Evolutionary conservation across 2,329 filamentous ascomycete genomes (phyloP).

Genomic region (Aspergillus terreus): DNA sequence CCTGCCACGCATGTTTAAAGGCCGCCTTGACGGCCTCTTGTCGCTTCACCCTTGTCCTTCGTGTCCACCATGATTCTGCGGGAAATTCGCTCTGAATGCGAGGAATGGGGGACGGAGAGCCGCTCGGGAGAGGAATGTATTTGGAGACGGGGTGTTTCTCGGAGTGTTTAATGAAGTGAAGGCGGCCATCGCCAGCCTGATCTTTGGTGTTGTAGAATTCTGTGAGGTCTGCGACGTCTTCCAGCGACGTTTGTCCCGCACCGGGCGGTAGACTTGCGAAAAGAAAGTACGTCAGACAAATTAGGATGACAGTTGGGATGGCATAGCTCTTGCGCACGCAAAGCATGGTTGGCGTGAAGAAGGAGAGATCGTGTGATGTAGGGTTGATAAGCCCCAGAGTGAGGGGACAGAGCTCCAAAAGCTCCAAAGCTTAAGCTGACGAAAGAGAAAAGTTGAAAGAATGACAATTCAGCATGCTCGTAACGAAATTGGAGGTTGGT

Average conservation of each 20-base stretch:
- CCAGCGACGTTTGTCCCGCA: slow-evolving; percentile 10
- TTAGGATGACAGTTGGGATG: slow-evolving; percentile 23
- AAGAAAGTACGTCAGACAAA: slow-evolving; percentile 21
- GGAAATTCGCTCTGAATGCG: slow-evolving; percentile 72
- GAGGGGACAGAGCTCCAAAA: slow-evolving; percentile 1
- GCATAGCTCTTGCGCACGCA: slow-evolving; percentile 22
- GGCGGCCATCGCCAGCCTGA: slow-evolving; percentile 5
- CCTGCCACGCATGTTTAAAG: slow-evolving; percentile 74
- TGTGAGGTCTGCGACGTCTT: slow-evolving; percentile 9
- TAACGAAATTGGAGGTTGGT: not conserved
- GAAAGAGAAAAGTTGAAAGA: slow-evolving; percentile 1
- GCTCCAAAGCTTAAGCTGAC: not conserved
- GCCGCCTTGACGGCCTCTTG: slow-evolving; percentile 67
- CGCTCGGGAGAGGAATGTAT: slow-evolving; percentile 70
- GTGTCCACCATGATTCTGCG: slow-evolving; percentile 57
- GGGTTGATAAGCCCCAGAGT: not conserved
- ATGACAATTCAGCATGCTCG: slow-evolving; percentile 3
- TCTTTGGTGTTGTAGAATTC: not conserved
- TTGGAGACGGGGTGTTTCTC: slow-evolving; percentile 74
- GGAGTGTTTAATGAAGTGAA: slow-evolving; percentile 67
- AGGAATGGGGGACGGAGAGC: slow-evolving; percentile 65
- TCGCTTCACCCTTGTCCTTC: slow-evolving; percentile 60
- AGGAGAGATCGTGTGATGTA: not conserved
- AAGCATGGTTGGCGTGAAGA: slow-evolving; percentile 19
- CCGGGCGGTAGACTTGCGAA: slow-evolving; percentile 21